These are phyloP conservation scores for Pyronema omphalodes DNA, from an alignment of 495 filamentous ascomycete species.

Conservation along the genomic window DNA sequence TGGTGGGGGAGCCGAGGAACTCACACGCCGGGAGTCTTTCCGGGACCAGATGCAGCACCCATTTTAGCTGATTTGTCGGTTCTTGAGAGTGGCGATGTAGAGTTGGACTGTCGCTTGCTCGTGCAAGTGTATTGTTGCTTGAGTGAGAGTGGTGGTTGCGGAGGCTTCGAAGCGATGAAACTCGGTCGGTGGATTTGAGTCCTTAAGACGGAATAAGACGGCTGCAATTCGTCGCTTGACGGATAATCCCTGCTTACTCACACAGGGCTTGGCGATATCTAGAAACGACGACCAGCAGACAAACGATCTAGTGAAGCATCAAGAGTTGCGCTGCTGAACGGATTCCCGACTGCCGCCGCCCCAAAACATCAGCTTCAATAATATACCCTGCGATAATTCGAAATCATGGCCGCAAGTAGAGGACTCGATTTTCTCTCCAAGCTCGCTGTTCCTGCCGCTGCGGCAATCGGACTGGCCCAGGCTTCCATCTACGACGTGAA, in stretches of 20 bases:
- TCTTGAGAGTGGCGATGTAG: slow-evolving; percentile 9
- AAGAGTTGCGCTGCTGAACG: neutral
- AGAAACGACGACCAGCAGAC: slow-evolving; percentile 15
- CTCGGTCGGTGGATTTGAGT: slow-evolving; percentile 25
- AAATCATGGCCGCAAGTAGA: slow-evolving; percentile 4
- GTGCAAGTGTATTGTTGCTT: slow-evolving; percentile 10
- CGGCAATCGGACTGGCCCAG: slow-evolving; percentile 43
- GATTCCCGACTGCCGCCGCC: slow-evolving; percentile 10
- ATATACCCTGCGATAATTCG: slow-evolving; percentile 9
- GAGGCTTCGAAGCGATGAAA: slow-evolving; percentile 21
- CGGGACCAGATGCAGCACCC: slow-evolving; percentile 38
- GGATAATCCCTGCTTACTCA: neutral
- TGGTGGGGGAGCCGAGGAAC: slow-evolving; percentile 27
- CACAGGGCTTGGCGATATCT: slow-evolving; percentile 9
- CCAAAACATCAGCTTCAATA: slow-evolving; percentile 4
- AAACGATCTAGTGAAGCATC: too few relatives aligned
- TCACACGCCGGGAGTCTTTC: slow-evolving; percentile 47
- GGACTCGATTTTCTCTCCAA: slow-evolving; percentile 45
- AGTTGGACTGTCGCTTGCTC: slow-evolving; percentile 4
- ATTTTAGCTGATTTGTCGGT: slow-evolving; percentile 32
- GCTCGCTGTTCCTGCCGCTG: slow-evolving; percentile 49
- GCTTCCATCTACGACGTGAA: slow-evolving; percentile 90
- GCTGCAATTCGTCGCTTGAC: neutral
- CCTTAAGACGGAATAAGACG: slow-evolving; percentile 1
- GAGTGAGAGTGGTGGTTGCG: slow-evolving; percentile 17